Evolutionary conservation across 257 asterid species (phyloP).

Genomic region (Solanum chilense): DNA sequence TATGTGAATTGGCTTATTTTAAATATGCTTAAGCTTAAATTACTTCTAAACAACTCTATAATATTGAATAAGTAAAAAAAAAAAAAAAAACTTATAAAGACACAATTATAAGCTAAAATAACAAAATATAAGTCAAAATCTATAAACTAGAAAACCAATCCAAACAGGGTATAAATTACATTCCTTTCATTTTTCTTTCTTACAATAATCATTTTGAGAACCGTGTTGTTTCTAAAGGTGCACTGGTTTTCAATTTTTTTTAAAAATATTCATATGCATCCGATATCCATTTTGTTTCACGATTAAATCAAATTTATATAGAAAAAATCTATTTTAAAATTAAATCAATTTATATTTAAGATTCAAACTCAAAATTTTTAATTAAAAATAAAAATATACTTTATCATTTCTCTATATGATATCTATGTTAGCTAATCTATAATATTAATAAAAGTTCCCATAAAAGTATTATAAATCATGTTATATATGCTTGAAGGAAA

Average conservation of each 20-base stretch:
- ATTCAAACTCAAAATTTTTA: background rate
- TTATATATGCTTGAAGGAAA: background rate
- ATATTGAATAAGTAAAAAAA: too few relatives aligned
- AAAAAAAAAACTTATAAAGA: too few relatives aligned
- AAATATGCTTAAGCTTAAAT: background rate
- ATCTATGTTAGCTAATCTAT: background rate
- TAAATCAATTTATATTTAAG: background rate
- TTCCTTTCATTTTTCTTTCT: background rate
- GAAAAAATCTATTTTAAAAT: background rate
- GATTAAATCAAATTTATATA: background rate
- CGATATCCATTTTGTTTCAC: accelerated
- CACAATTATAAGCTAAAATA: background rate
- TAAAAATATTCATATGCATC: background rate
- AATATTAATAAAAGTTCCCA: background rate
- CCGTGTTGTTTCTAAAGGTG: background rate
- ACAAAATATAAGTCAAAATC: too few relatives aligned
- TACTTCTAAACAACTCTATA: too few relatives aligned
- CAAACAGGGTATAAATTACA: background rate
- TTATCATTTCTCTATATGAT: background rate
- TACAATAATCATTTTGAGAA: background rate
- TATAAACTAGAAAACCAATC: background rate
- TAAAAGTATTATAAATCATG: background rate
- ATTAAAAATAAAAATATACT: too few relatives aligned
- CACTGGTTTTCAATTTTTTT: background rate
- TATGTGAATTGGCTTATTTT: too few relatives aligned